Evolutionary conservation across 768 basidiomycete genomes (phyloP).

Genomic region (Sistotremastrum suecicum): DNA sequence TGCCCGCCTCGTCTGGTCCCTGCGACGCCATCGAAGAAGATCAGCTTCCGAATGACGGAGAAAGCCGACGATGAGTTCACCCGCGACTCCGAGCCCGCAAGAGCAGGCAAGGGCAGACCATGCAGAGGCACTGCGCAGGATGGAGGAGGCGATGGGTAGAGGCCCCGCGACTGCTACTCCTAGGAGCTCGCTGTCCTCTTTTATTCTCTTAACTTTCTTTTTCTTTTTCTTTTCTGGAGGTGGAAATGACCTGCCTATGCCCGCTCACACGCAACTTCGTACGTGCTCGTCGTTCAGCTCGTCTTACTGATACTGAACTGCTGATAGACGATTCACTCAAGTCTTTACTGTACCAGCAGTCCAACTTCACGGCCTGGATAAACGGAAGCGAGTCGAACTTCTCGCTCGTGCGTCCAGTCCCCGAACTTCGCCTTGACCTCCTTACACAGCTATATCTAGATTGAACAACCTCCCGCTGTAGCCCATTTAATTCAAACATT

Average conservation of each 20-base stretch:
- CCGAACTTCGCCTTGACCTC: not conserved
- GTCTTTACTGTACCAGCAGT: conserved; percentile 40
- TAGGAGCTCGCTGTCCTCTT: conserved; percentile 53
- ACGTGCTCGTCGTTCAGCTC: not conserved
- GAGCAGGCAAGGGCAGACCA: conserved; percentile 5
- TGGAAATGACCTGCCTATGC: conserved; percentile 29
- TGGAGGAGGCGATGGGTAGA: no score
- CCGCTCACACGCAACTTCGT: not conserved
- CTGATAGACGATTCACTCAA: conserved; percentile 48
- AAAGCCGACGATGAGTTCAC: not conserved
- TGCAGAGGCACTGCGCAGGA: conserved; percentile 8
- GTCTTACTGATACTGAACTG: conserved; percentile 49
- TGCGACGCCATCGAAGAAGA: conserved; percentile 14
- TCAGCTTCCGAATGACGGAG: not conserved
- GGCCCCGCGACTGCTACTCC: conserved; percentile 10
- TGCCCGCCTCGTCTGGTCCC: conserved; percentile 10
- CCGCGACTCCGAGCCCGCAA: conserved; percentile 5
- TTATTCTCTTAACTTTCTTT: conserved; percentile 61
- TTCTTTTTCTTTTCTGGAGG: conserved; percentile 72
- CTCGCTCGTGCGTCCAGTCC: conserved; percentile 33
- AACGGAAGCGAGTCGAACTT: conserved; percentile 55
- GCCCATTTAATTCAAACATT: conserved; percentile 35
- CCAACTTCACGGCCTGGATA: conserved; percentile 68
- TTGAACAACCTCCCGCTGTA: conserved; percentile 28
- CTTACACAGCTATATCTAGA: conserved; percentile 22